Evolutionary conservation across 805 yeast genomes (phyloP).

Genomic region (Danielozyma ontarioensis): DNA sequence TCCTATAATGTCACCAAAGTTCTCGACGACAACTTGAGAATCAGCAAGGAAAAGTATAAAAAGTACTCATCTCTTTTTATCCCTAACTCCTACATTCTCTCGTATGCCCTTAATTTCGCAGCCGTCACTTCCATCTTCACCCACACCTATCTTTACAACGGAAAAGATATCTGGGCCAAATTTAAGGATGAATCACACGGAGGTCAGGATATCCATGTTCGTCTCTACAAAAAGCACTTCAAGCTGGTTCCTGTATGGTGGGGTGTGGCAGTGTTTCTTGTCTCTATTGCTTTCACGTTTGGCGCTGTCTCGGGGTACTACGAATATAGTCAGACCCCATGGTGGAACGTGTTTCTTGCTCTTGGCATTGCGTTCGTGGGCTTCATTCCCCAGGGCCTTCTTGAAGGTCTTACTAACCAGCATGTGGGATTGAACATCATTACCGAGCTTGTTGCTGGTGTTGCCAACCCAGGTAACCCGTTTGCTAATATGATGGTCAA

Average conservation of each 20-base stretch:
- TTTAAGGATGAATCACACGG: slow-evolving; percentile 10
- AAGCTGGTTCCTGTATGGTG: slow-evolving; percentile 18
- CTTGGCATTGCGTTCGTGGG: slow-evolving; percentile 9
- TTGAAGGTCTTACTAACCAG: slow-evolving; percentile 15
- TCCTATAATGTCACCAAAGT: slow-evolving; percentile 14
- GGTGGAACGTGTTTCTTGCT: slow-evolving; percentile 13
- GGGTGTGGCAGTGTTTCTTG: slow-evolving; percentile 8
- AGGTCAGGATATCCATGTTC: slow-evolving; percentile 16
- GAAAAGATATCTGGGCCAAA: slow-evolving; percentile 11
- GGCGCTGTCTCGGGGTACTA: slow-evolving; percentile 11
- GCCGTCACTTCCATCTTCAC: slow-evolving; percentile 14
- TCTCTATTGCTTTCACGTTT: slow-evolving; percentile 9
- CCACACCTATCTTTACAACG: slow-evolving; percentile 14
- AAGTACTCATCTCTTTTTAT: slow-evolving; percentile 15
- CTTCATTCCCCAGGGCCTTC: slow-evolving; percentile 13
- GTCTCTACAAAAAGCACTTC: slow-evolving; percentile 14
- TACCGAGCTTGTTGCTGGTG: slow-evolving; percentile 15
- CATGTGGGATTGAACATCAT: slow-evolving; percentile 15
- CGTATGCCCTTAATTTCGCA: slow-evolving; percentile 17
- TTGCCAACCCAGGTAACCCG: slow-evolving; percentile 13
- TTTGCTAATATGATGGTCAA: slow-evolving; percentile 15
- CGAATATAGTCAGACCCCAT: slow-evolving; percentile 12
- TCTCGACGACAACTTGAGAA: slow-evolving; percentile 7
- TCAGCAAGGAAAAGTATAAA: slow-evolving; percentile 12
- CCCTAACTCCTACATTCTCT: slow-evolving; percentile 13